phyloP scores from a whole-genome alignment of 1,139 yeast species.

The Groenewaldozyma sp. region DNA sequence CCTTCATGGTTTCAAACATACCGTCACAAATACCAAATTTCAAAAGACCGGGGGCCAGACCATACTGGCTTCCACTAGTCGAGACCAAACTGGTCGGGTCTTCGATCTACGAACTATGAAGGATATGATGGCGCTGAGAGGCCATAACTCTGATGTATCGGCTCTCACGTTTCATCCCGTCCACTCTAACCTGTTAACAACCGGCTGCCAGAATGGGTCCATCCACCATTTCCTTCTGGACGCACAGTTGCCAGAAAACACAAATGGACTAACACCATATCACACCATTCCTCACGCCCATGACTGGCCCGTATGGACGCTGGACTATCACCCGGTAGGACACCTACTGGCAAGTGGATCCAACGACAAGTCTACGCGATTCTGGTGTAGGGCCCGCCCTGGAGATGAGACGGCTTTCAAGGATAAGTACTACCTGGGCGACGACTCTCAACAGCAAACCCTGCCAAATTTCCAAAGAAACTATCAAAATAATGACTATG shows the following conservation, averaged over 20 bases:
- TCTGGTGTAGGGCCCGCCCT: slow-evolving; percentile 92
- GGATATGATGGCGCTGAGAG: slow-evolving; percentile 62
- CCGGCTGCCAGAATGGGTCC: slow-evolving; percentile 88
- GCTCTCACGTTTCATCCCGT: slow-evolving; percentile 90
- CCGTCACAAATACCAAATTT: slow-evolving; percentile 74
- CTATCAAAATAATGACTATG: no score
- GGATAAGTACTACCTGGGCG: slow-evolving; percentile 71
- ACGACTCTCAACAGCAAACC: no score
- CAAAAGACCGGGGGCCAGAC: slow-evolving; percentile 59
- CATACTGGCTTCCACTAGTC: slow-evolving; percentile 73
- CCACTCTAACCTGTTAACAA: slow-evolving; percentile 68
- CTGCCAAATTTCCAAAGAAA: no score
- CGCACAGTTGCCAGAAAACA: slow-evolving; percentile 29
- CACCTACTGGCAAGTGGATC: slow-evolving; percentile 89
- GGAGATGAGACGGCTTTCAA: slow-evolving; percentile 76
- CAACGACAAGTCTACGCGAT: slow-evolving; percentile 85
- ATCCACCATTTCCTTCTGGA: slow-evolving; percentile 68
- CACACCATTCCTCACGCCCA: slow-evolving; percentile 75
- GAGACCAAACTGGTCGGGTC: slow-evolving; percentile 81
- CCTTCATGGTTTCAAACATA: slow-evolving; percentile 86
- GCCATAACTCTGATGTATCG: slow-evolving; percentile 77
- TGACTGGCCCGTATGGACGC: slow-evolving; percentile 81
- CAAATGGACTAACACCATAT: slow-evolving; percentile 12
- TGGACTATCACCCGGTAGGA: slow-evolving; percentile 91
- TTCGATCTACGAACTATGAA: slow-evolving; percentile 83